These are phyloP conservation scores for Candida multigemmis DNA, from an alignment of 805 yeast species.

Conservation along the genomic window DNA sequence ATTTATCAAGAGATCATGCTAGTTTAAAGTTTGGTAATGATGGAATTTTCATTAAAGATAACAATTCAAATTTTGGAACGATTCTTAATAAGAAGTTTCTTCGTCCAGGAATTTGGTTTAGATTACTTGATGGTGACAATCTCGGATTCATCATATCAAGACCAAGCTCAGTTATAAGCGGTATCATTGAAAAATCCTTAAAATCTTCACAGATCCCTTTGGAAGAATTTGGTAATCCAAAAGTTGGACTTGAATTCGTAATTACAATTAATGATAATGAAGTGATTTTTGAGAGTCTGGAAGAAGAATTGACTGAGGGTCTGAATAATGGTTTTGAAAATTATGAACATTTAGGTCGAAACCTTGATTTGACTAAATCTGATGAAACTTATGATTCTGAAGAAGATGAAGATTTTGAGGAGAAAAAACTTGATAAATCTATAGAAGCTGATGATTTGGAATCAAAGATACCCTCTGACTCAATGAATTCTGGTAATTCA, in stretches of 20 bases:
- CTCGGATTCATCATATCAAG: conserved; percentile 26
- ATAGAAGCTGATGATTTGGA: too few species aligned
- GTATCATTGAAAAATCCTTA: not conserved
- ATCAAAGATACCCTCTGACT: too few species aligned
- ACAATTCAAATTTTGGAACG: conserved; percentile 31
- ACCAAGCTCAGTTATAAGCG: too few species aligned
- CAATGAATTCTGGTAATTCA: too few species aligned
- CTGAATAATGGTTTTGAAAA: conserved; percentile 1
- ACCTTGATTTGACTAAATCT: not conserved
- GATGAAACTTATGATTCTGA: conserved; percentile 1
- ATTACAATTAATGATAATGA: conserved; percentile 6
- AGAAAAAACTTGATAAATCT: too few species aligned
- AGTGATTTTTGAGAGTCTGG: not conserved
- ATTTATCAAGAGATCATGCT: conserved; percentile 32
- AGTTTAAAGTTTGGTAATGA: conserved; percentile 9
- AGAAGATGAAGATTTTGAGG: conserved; percentile 1
- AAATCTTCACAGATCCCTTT: conserved; percentile 6
- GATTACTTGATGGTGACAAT: conserved; percentile 14
- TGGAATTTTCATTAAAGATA: conserved; percentile 17
- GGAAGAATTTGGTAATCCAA: conserved; percentile 11
- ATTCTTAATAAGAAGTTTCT: conserved; percentile 17
- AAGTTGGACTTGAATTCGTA: conserved; percentile 11
- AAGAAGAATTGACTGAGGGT: not conserved
- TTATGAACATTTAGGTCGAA: not conserved
- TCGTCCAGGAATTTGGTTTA: conserved; percentile 9